Evolutionary conservation across 345 rosid genomes (phyloP).

Genomic region (Acer campestre): DNA sequence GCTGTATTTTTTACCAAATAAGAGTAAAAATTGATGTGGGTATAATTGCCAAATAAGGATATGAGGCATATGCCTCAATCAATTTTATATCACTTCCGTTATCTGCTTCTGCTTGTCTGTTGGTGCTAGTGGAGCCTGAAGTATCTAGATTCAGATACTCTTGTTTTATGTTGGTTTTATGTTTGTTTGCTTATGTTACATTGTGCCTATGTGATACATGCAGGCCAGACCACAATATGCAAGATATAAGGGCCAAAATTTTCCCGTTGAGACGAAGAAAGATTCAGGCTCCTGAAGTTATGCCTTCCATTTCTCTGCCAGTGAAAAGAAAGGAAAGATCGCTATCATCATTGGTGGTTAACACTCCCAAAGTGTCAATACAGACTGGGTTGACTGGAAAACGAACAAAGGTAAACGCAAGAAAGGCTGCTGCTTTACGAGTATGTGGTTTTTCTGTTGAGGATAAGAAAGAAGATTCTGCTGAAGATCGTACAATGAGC

Average conservation of each 20-base stretch:
- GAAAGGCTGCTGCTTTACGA: constrained; percentile 49
- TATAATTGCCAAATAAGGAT: background rate
- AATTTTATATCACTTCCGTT: background rate
- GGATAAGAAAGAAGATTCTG: constrained; percentile 52
- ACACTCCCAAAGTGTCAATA: constrained; percentile 56
- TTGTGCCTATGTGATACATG: constrained; percentile 23
- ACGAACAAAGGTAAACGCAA: constrained; percentile 50
- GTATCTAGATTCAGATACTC: background rate
- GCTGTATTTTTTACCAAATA: background rate
- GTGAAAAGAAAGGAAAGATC: constrained; percentile 75
- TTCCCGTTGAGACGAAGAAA: constrained; percentile 69
- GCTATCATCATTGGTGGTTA: constrained; percentile 63
- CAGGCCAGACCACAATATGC: constrained; percentile 81
- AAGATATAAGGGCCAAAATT: constrained; percentile 69
- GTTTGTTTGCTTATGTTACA: background rate
- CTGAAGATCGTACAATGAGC: constrained; percentile 41
- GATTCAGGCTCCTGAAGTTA: constrained; percentile 49
- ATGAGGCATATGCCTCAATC: no score
- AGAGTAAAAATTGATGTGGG: background rate
- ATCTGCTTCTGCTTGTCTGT: background rate
- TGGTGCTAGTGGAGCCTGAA: background rate
- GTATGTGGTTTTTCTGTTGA: constrained; percentile 42
- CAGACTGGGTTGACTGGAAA: constrained; percentile 61
- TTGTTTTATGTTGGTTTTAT: constrained; percentile 1
- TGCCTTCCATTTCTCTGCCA: constrained; percentile 51